phyloP scores from a whole-genome alignment of 108 stramenopile species.

The Pseudonitzschia multiseries region DNA sequence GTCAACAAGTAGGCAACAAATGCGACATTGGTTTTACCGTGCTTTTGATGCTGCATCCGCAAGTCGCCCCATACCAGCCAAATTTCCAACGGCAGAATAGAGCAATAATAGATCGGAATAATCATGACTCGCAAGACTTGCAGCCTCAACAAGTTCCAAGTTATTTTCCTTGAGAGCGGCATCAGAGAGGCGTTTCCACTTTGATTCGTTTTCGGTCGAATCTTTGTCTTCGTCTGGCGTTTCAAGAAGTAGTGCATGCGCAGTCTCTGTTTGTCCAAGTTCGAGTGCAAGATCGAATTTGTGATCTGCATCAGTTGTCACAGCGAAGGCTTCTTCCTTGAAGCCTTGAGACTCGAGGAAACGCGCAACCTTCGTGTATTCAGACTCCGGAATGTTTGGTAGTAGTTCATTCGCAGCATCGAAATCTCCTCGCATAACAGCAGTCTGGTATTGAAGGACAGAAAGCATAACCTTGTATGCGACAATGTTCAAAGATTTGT shows the following conservation, averaged over 20 bases:
- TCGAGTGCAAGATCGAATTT: conserved; percentile 97
- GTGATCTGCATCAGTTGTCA: conserved; percentile 93
- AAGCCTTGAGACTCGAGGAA: conserved; percentile 99
- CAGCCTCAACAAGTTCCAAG: conserved; percentile 90
- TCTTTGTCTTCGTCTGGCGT: conserved; percentile 88
- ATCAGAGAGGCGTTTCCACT: conserved; percentile 98
- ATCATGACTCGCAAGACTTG: conserved; percentile 89
- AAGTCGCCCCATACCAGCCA: conserved; percentile 86
- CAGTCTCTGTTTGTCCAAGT: conserved; percentile 90
- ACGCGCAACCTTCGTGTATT: conserved; percentile 94
- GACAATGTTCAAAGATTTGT: conserved; percentile 90
- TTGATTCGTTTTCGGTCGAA: conserved; percentile 91
- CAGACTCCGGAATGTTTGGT: conserved; percentile 83
- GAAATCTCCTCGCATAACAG: conserved; percentile 98
- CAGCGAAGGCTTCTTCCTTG: conserved; percentile 98
- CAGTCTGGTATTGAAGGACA: conserved; percentile 98
- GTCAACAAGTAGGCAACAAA: conserved; percentile 91
- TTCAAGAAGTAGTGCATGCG: conserved; percentile 77
- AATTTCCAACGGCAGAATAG: conserved; percentile 91
- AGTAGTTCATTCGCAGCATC: conserved; percentile 96
- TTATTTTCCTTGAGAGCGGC: conserved; percentile 93
- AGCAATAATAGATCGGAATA: conserved; percentile 92
- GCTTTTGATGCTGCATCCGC: conserved; percentile 72
- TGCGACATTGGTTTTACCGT: conserved; percentile 94
- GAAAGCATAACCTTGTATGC: conserved; percentile 92